phyloP scores from a whole-genome alignment of 345 rosid genomes.

The Citrus sp. region DNA sequence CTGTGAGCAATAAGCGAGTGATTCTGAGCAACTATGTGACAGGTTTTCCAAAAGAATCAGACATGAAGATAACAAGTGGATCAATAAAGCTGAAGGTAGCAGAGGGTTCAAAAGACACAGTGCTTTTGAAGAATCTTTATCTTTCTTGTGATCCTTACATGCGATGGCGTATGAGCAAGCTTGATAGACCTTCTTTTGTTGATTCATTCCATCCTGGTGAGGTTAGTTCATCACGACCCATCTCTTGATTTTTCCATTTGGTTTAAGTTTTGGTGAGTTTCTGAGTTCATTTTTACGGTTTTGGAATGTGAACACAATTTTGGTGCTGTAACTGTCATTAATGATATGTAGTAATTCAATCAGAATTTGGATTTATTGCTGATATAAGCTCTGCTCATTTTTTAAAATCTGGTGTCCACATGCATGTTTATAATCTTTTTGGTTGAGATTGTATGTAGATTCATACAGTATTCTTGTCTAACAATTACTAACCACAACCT shows the following conservation, averaged over 20 bases:
- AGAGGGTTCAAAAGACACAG: constrained; percentile 18
- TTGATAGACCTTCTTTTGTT: constrained; percentile 8
- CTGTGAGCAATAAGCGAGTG: constrained; percentile 31
- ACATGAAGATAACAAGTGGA: no score
- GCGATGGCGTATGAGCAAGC: constrained; percentile 35
- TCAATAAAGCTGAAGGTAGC: constrained; percentile 19
- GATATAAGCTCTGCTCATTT: no score
- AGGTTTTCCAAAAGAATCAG: no score
- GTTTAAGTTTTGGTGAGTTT: not conserved
- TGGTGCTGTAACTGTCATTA: not conserved
- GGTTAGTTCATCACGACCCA: constrained; percentile 11
- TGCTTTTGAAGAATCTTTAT: constrained; percentile 44
- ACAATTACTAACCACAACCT: no score
- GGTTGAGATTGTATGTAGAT: no score
- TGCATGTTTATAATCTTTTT: no score
- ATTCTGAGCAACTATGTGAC: no score
- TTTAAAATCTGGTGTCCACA: no score
- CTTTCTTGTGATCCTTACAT: constrained; percentile 56
- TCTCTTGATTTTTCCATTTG: not conserved
- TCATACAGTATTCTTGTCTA: no score
- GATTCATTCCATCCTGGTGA: constrained; percentile 22
- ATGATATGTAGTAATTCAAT: no score
- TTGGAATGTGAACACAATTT: not conserved
- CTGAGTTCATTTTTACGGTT: not conserved
- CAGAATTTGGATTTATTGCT: no score